Conservation (phyloP, 148 eudicot genomes). For the Polygonum aviculare region DNA sequence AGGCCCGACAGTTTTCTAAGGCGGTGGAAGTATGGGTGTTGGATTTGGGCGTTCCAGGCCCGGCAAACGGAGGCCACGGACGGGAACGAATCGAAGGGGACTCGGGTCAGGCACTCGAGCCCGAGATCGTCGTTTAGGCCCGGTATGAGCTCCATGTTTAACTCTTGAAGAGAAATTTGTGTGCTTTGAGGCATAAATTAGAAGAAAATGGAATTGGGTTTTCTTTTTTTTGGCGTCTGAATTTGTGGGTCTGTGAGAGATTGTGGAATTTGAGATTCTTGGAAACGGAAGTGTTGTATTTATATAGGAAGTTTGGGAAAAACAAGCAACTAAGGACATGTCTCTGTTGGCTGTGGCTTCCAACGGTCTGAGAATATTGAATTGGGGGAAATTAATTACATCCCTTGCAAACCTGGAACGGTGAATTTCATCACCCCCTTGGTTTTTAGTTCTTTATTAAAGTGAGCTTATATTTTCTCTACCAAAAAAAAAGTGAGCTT, state of each 20-base stretch:
- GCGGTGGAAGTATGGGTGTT: constrained; percentile 30
- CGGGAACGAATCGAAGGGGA: constrained; percentile 36
- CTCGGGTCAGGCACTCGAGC: constrained; percentile 49
- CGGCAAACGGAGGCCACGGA: constrained; percentile 35
- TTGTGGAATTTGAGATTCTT: not conserved
- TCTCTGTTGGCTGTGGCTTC: not conserved
- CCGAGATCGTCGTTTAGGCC: constrained; percentile 61
- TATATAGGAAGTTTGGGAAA: not conserved
- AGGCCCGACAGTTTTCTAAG: constrained; percentile 32
- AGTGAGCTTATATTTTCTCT: no score
- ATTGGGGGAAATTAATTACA: no score
- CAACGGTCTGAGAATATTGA: not conserved
- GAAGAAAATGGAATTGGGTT: not conserved
- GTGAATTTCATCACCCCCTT: no score
- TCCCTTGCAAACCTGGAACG: no score
- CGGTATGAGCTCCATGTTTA: constrained; percentile 51
- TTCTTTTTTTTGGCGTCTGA: not conserved
- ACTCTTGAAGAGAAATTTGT: not conserved
- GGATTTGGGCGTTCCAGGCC: constrained; percentile 40
- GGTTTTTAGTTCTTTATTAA: no score
- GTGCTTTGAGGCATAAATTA: not conserved
- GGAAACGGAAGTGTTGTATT: not conserved
- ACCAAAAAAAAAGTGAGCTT: no score
- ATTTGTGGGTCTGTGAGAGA: not conserved
- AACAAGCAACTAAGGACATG: not conserved